Evolutionary conservation across 306 rosid species (phyloP).

Genomic region (Sindora glabra): DNA sequence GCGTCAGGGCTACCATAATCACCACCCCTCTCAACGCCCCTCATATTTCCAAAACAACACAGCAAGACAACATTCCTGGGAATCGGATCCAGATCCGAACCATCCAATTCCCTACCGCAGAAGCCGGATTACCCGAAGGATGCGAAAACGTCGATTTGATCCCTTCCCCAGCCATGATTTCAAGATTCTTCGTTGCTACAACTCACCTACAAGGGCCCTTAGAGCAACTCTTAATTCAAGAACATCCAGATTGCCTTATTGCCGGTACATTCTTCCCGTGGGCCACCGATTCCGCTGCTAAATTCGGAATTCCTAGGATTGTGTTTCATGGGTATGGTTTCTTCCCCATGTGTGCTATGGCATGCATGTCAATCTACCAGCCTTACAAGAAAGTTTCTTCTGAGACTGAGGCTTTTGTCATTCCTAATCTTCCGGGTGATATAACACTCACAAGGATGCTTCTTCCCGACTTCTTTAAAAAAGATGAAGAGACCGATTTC

Average conservation of each 20-base stretch:
- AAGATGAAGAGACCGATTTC: neutral
- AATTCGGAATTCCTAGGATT: slow-evolving; percentile 43
- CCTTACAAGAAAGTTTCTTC: slow-evolving; percentile 36
- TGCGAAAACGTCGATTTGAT: slow-evolving; percentile 27
- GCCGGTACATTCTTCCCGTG: slow-evolving; percentile 46
- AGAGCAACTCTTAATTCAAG: slow-evolving; percentile 26
- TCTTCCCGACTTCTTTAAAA: slow-evolving; percentile 8
- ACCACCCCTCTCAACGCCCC: too few species aligned
- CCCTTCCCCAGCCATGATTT: neutral
- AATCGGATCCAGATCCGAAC: too few species aligned
- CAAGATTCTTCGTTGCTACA: slow-evolving; percentile 20
- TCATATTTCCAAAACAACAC: too few species aligned
- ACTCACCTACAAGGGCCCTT: slow-evolving; percentile 22
- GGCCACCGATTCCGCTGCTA: slow-evolving; percentile 37
- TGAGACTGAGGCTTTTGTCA: slow-evolving; percentile 31
- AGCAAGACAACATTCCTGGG: too few species aligned
- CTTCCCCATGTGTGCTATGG: slow-evolving; percentile 29
- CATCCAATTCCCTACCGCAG: slow-evolving; percentile 25
- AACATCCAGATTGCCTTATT: slow-evolving; percentile 33
- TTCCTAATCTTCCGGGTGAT: slow-evolving; percentile 41
- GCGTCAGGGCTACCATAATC: too few species aligned
- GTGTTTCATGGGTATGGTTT: slow-evolving; percentile 43
- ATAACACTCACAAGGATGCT: slow-evolving; percentile 32
- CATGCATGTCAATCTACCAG: slow-evolving; percentile 13
- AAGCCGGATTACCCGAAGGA: slow-evolving; percentile 42